phyloP scores from a whole-genome alignment of 164 flowering plant genomes.

The Vitis labrusca region DNA sequence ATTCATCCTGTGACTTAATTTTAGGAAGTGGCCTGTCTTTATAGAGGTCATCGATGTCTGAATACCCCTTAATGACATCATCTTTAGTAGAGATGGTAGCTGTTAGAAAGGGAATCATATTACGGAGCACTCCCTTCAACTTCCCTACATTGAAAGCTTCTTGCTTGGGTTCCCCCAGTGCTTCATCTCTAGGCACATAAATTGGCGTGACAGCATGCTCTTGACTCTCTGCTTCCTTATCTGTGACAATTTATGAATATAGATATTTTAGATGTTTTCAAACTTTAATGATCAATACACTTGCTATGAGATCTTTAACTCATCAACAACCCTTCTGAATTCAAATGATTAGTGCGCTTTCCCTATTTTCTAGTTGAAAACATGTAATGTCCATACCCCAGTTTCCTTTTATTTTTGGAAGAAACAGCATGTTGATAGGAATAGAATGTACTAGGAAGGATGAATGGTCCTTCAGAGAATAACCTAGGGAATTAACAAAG shows the following conservation, averaged over 20 bases:
- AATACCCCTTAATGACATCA: background rate
- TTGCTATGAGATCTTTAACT: too few relatives aligned
- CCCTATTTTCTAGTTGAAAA: too few relatives aligned
- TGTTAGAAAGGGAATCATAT: constrained; percentile 4
- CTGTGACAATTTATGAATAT: background rate
- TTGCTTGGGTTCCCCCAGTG: constrained; percentile 10
- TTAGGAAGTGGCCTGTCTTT: constrained; percentile 1
- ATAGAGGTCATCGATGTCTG: background rate
- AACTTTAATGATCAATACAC: too few relatives aligned
- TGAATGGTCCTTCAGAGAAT: too few relatives aligned
- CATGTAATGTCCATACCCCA: too few relatives aligned
- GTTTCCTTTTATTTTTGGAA: too few relatives aligned
- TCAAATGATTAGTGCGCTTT: too few relatives aligned
- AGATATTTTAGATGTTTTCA: too few relatives aligned
- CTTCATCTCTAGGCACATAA: constrained; percentile 22
- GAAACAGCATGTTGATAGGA: too few relatives aligned
- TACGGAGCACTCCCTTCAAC: constrained; percentile 11
- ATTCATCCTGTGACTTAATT: background rate
- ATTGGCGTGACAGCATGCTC: background rate
- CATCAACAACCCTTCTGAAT: too few relatives aligned
- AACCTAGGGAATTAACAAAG: too few relatives aligned
- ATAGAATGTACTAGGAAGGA: too few relatives aligned
- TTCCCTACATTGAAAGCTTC: constrained; percentile 4
- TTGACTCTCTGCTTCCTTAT: background rate
- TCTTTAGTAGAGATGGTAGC: background rate